These are phyloP conservation scores for Ogataea pini DNA, from an alignment of 805 yeast genomes.

Conservation along the genomic window DNA sequence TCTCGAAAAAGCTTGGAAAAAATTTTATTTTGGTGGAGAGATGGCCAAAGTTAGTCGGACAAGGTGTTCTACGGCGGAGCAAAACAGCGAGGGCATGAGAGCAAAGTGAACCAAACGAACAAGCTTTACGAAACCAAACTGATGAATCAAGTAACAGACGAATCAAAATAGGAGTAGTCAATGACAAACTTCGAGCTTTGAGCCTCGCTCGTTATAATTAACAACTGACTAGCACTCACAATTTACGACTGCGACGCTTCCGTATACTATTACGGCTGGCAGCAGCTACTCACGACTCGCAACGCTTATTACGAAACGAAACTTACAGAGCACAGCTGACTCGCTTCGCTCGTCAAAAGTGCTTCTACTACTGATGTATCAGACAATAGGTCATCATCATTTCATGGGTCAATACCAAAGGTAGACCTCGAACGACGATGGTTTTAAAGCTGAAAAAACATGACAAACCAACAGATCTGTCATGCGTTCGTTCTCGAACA, in stretches of 20 bases:
- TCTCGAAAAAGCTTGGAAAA: not conserved
- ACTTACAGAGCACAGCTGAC: no score
- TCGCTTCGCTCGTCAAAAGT: no score
- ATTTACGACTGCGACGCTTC: no score
- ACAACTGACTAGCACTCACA: no score
- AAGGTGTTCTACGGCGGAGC: not conserved
- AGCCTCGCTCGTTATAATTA: no score
- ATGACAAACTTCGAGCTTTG: no score
- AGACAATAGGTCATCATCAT: conserved; percentile 93
- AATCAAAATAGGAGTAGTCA: no score
- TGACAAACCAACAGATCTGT: not conserved
- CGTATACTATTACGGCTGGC: no score
- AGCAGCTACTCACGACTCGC: no score
- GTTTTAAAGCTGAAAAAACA: conserved; percentile 79
- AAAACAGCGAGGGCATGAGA: not conserved
- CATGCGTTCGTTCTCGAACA: conserved; percentile 18
- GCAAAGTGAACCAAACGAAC: not conserved
- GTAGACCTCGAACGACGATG: conserved; percentile 98
- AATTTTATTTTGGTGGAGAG: not conserved
- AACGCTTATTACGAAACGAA: no score
- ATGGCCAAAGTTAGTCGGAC: not conserved
- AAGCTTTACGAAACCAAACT: no score
- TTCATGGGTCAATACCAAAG: conserved; percentile 74
- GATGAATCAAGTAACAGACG: no score
- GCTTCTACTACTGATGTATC: conserved; percentile 49